Evolutionary conservation across 75 land plant species (phyloP).

Genomic region (Pinus tabuliformis): DNA sequence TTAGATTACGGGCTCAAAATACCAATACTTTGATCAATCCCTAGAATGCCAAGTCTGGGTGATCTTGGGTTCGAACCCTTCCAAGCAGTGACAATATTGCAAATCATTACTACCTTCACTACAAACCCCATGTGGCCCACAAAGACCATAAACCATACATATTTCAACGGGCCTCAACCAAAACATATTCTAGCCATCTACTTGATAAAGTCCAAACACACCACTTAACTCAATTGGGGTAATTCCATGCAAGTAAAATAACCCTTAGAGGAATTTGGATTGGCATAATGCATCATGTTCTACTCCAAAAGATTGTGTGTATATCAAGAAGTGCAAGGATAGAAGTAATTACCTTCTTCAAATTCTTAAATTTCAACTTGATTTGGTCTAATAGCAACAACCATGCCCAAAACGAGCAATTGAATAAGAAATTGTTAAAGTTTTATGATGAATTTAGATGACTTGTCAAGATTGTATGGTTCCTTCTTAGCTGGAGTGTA

Average conservation of each 20-base stretch:
- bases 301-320: too few relatives aligned
- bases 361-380: too few relatives aligned
- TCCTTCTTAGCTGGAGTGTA: too few relatives aligned
- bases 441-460: too few relatives aligned
- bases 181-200: slow-evolving; percentile 16
- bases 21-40: neutral
- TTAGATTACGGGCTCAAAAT: too few relatives aligned
- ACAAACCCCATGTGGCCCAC: slow-evolving; percentile 57
- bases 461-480: too few relatives aligned
- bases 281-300: neutral
- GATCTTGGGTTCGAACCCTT: slow-evolving; percentile 14
- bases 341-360: too few relatives aligned
- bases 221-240: slow-evolving; percentile 24
- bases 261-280: slow-evolving; percentile 35
- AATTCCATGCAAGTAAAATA: slow-evolving; percentile 36
- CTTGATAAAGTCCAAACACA: slow-evolving; percentile 42
- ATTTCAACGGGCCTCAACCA: slow-evolving; percentile 13
- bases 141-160: slow-evolving; percentile 47
- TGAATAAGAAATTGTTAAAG: slow-evolving; percentile 78
- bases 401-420: slow-evolving; percentile 47
- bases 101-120: slow-evolving; percentile 3
- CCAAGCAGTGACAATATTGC: slow-evolving; percentile 19
- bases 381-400: slow-evolving; percentile 44
- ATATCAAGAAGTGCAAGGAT: too few relatives aligned
- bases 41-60: slow-evolving; percentile 10